Evolutionary conservation across 768 basidiomycete species (phyloP).

Genomic region (Boletus pseudopeckii): DNA sequence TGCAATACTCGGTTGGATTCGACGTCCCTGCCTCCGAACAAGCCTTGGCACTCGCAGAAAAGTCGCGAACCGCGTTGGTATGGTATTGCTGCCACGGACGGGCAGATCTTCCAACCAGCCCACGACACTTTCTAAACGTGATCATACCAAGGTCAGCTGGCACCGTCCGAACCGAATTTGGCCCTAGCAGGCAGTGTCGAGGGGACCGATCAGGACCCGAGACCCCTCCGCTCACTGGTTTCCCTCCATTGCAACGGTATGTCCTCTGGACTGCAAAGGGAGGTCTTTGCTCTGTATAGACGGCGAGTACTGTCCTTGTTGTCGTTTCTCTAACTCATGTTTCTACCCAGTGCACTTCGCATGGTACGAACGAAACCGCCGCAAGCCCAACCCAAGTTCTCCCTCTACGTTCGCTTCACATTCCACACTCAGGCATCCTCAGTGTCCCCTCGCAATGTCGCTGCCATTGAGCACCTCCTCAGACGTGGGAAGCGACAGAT

Average conservation of each 20-base stretch:
- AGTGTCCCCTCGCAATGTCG: slow-evolving; percentile 63
- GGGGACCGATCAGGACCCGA: slow-evolving; percentile 12
- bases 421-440: slow-evolving; percentile 63
- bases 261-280: slow-evolving; percentile 46
- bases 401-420: slow-evolving; percentile 61
- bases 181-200: slow-evolving; percentile 23
- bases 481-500: slow-evolving; percentile 64
- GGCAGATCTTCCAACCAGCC: slow-evolving; percentile 1
- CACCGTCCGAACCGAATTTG: background rate
- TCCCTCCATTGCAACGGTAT: slow-evolving; percentile 11
- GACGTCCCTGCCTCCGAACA: slow-evolving; percentile 20
- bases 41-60: slow-evolving; percentile 9
- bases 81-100: slow-evolving; percentile 10
- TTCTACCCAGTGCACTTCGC: slow-evolving; percentile 61
- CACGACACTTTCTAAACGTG: slow-evolving; percentile 11
- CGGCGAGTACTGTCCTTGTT: slow-evolving; percentile 36
- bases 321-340: slow-evolving; percentile 4
- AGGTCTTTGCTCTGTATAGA: slow-evolving; percentile 52
- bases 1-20: slow-evolving; percentile 63
- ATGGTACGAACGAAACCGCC: slow-evolving; percentile 69
- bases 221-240: background rate
- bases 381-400: slow-evolving; percentile 58
- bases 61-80: slow-evolving; percentile 4
- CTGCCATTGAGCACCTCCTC: slow-evolving; percentile 72
- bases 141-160: slow-evolving; percentile 16